Base-by-base conservation (phyloP, 2,329 filamentous ascomycete genomes). In the Pseudogymnoascus pannorum region DNA sequence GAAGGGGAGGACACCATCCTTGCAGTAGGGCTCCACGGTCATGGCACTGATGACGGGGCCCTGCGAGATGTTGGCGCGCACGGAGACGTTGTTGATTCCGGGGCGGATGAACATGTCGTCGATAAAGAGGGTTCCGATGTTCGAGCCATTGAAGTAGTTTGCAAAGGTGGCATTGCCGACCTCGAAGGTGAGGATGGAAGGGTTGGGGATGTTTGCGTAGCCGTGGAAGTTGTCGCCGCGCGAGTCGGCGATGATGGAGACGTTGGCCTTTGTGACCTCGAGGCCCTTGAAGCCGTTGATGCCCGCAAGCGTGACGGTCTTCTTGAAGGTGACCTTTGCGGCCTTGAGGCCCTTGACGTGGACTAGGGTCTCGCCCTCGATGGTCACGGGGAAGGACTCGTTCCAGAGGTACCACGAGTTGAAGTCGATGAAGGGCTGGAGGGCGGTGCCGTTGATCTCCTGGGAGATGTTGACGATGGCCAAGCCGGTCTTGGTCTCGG, bases 151-250 rank as follows among this genome's bases (percentile, higher is more conserved):
- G 6, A 57, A 22, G 26, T 31, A 31, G 31, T 57, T 57, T 18
- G 14, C 51, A 24, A 57, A 57, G 24, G 76, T 76, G 4, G 79
- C 68, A 58, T 75, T 75, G 36, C 83, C 84, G 63, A 87, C 77
- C 42, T 75, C 72, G 61, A 86, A 72, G 4, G 78, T 82, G 72
- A 85, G 74, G 61, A 83, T 75, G 2, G 81, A 82, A 0, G 83
- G 83, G 69, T 87, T 87, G 63, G 83, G 83, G 58, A 87, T 82
- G 63, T 70, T 74, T 48, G 83, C 79, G 11, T 73, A 77, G 67
- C 81, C 84, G 24, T 77, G 68, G 67, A 84, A 75, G 70, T 85
- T 86, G 62, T 77, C 76, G 44, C 77, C 78, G 64, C 81, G 77
- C 0, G 69, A 61, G 22, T 72, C 61, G 1, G 69, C 61, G 29